Conservation (phyloP, 768 basidiomycete genomes). For the Naganishia kalamii region DNA sequence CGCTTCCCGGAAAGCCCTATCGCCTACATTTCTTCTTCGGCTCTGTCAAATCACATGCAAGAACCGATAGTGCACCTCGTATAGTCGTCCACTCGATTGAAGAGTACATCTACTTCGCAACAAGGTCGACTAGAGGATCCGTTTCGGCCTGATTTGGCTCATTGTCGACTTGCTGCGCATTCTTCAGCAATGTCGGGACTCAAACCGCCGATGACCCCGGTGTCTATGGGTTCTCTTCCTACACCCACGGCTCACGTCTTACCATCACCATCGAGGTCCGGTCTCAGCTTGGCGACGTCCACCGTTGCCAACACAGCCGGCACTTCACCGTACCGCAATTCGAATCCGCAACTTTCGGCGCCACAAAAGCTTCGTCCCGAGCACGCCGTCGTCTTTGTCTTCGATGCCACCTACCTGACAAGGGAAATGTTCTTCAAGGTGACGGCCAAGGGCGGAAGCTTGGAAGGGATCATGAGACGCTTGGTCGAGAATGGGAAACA, state of each 20-base stretch:
- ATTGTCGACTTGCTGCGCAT: background rate
- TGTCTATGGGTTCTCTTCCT: constrained; percentile 8
- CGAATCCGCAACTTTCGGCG: background rate
- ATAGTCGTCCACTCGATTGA: background rate
- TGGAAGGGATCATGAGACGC: constrained; percentile 8
- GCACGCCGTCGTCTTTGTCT: constrained; percentile 12
- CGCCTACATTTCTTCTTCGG: background rate
- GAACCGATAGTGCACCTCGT: background rate
- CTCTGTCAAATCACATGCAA: constrained; percentile 4
- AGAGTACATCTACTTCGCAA: too few species aligned
- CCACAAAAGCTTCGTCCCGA: background rate
- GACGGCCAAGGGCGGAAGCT: constrained; percentile 13
- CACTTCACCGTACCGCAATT: background rate
- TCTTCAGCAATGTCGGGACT: background rate
- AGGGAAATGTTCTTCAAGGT: constrained; percentile 16
- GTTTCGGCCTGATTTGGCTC: background rate
- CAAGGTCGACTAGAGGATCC: background rate
- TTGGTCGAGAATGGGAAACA: constrained; percentile 9
- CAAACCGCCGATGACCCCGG: constrained; percentile 12
- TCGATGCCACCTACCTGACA: constrained; percentile 10
- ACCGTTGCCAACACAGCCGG: background rate
- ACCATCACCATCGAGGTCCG: constrained; percentile 2
- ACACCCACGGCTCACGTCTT: constrained; percentile 3
- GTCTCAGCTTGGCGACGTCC: background rate
- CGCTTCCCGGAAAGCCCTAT: too few species aligned